These are phyloP conservation scores for Heimioporus sp. DNA, from an alignment of 768 basidiomycete genomes.

Conservation along the genomic window DNA sequence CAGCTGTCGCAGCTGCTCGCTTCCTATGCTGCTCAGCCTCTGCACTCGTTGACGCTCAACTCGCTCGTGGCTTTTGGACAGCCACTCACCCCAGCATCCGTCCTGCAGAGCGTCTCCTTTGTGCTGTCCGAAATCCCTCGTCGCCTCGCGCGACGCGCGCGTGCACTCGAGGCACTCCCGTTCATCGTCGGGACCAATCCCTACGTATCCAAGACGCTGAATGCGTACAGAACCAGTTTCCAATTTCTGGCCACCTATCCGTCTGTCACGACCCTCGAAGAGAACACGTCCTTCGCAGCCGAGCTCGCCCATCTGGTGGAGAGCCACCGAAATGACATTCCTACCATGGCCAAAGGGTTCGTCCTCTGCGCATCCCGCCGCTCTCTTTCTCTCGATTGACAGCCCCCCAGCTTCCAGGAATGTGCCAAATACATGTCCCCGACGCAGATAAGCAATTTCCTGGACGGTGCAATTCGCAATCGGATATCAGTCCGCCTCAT, in stretches of 20 bases:
- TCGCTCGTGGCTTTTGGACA: constrained; percentile 74
- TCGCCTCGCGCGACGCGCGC: constrained; percentile 70
- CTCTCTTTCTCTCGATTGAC: not conserved
- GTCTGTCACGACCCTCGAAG: constrained; percentile 58
- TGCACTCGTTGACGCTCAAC: constrained; percentile 69
- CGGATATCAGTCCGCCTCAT: constrained; percentile 86
- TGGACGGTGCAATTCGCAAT: constrained; percentile 82
- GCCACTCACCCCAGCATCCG: constrained; percentile 66
- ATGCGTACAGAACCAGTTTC: constrained; percentile 70
- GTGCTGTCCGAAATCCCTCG: constrained; percentile 75
- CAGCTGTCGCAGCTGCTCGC: constrained; percentile 61
- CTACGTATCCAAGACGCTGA: constrained; percentile 69
- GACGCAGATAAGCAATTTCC: constrained; percentile 72
- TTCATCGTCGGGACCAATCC: constrained; percentile 91
- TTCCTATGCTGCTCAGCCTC: constrained; percentile 58
- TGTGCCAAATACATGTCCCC: constrained; percentile 81
- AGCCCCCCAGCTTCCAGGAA: constrained; percentile 70
- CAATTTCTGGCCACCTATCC: constrained; percentile 66
- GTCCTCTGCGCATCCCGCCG: constrained; percentile 13
- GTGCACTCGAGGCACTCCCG: constrained; percentile 71
- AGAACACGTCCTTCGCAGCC: constrained; percentile 67
- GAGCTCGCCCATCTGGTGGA: constrained; percentile 71
- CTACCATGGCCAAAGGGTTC: constrained; percentile 87
- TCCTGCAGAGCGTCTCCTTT: constrained; percentile 72
- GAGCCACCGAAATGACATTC: constrained; percentile 83